Evolutionary conservation across 208 protist species (phyloP), one percentile per base, ranked within the genome.

Genomic region (Herpetomonas tarakana): DNA sequence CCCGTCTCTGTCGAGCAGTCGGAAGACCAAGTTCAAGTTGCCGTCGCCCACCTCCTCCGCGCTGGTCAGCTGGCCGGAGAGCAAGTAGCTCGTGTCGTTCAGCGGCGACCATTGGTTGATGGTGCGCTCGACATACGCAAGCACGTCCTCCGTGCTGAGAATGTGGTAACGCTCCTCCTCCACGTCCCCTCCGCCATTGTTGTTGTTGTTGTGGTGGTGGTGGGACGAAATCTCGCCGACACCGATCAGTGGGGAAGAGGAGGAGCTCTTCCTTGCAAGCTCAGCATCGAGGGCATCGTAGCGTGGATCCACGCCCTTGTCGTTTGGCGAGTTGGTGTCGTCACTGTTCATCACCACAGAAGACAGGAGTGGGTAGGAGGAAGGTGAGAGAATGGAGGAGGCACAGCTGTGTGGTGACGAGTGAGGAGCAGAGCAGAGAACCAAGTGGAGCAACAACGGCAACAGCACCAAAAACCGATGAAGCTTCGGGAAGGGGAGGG

Each of bases 1-100:
- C 27, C 66, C 73, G 0, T 58, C 30, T 2, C 6, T 21, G 44
- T 70, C 62, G 26, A 71, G 58, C 50, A 74, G 64, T 30, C 58
- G 56, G 44, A 74, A 79, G 0, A 74, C 68, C 1, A 74, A 29
- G 41, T 75, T 79, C 19, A 79, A 30, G 46, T 79, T 74, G 56
- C 73, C 73, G 25, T 68, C 73, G 16, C 67, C 57, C 1, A 75
- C 62, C 39, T 74, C 73, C 39, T 68, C 64, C 0, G 73, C 58
- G 27, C 24, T 41, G 7, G 35, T 31, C 21, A 75, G 22, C 56
- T 67, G 49, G 44, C 68, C 58, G 26, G 49, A 14, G 14, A 6
- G 60, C 18, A 26, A 24, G 16, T 75, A 44, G 28, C 58, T 52
- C 3, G 38, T 26, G 28, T 51, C 60, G 1, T 52, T 49, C 16